Evolutionary conservation across 2,329 filamentous ascomycete genomes (phyloP), one percentile per base, ranked within the genome.

Genomic region (Penicillium sumatraense): DNA sequence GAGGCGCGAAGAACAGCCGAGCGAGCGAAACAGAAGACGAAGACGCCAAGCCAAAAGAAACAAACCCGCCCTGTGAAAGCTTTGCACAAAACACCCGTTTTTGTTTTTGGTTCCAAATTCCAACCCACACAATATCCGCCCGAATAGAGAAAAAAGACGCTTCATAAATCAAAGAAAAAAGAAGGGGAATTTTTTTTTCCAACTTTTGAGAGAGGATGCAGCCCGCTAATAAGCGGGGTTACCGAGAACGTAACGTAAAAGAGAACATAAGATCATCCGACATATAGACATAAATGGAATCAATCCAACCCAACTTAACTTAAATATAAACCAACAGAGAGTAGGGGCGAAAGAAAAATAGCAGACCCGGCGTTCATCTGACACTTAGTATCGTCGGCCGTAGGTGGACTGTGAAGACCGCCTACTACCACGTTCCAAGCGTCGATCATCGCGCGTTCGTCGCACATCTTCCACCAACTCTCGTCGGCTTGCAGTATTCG

Each of bases 351-450:
- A 36, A 51, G 20, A 31, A 24, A 20, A 31, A 21, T 10, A 10
- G 29, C 24, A 9, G 23, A 35, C 24, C 26, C 24, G 14, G 21
- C 38, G 18, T 13, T 36, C 40, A 49, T 35, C 40, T 21, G 49
- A 21, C 33, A 26, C n/a, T 21, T 61, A 36, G 46, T 63, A 58
- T 21, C 56, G 54, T 33, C 67, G 62, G 51, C 67, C 69, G 53
- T 74, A 77, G 49, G 62, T 68, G 9, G 75, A 77, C 45, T 71
- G 70, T 56, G 70, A 74, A 9, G 73, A 74, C 36, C 72, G 69
- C 45, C 71, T 69, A 60, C 68, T 73, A 27, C 66, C 68, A 13
- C 70, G 72, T 26, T 76, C 75, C 11, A 72, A 74, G 48, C 70
- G 67, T 41, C 65, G 60, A 44, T 75, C 73, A 16, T 70, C 66